These are phyloP conservation scores for Solanum dulcamara DNA, from an alignment of 257 asterid species.

Conservation along the genomic window DNA sequence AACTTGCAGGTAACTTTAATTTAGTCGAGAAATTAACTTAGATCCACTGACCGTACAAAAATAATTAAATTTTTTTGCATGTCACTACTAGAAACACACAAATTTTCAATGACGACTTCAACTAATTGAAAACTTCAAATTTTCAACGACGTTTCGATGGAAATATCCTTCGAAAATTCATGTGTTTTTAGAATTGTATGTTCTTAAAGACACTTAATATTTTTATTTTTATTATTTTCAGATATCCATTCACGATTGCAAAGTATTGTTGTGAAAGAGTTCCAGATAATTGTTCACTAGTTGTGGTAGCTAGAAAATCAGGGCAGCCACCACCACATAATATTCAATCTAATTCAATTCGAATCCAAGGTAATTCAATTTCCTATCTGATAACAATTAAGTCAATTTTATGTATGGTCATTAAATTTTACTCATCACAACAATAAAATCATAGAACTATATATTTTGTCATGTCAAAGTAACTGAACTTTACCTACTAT, in stretches of 20 bases:
- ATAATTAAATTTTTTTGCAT: background rate
- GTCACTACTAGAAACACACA: background rate
- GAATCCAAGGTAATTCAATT: constrained; percentile 17
- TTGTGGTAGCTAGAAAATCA: constrained; percentile 25
- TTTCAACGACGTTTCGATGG: background rate
- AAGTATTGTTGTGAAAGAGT: constrained; percentile 40
- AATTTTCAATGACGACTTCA: background rate
- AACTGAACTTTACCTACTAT: background rate
- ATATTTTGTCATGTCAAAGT: background rate
- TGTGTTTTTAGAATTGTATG: background rate
- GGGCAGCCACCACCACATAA: background rate
- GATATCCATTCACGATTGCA: constrained; percentile 26
- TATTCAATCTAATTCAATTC: constrained; percentile 11
- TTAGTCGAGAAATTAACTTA: background rate
- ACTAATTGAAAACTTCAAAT: background rate
- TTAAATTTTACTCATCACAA: background rate
- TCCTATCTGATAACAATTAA: background rate
- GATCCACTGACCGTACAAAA: background rate
- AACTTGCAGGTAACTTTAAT: constrained; percentile 33
- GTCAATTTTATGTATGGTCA: background rate
- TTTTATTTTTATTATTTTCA: background rate
- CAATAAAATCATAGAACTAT: background rate
- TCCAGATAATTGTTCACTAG: constrained; percentile 55
- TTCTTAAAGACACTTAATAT: background rate
- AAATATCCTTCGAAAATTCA: background rate